Evolutionary conservation across 345 rosid species (phyloP).

Genomic region (Moricandia arvensis): DNA sequence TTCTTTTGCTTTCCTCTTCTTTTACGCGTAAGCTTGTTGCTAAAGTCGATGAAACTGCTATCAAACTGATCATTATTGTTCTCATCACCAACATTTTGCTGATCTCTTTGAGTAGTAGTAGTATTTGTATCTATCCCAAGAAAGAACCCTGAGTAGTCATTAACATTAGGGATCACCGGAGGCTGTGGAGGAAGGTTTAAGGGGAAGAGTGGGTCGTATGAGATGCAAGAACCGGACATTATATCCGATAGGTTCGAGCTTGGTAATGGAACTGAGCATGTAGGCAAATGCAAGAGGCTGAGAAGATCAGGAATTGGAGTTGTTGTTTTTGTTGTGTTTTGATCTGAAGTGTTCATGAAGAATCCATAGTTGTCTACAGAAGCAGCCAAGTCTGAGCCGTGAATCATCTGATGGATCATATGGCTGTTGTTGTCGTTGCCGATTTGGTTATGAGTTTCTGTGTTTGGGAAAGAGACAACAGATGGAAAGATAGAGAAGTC

Average conservation of each 20-base stretch:
- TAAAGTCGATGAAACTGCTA: conserved; percentile 51
- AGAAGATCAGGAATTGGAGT: conserved; percentile 52
- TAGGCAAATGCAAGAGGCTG: conserved; percentile 56
- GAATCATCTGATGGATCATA: conserved; percentile 41
- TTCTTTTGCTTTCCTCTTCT: conserved; percentile 50
- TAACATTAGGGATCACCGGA: conserved; percentile 35
- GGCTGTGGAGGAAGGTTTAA: conserved; percentile 66
- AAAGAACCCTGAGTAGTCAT: conserved; percentile 41
- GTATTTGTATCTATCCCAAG: conserved; percentile 33
- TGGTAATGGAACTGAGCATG: conserved; percentile 46
- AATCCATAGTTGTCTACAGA: conserved; percentile 28
- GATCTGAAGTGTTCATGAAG: conserved; percentile 35
- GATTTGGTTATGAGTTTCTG: conserved; percentile 24
- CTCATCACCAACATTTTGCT: conserved; percentile 26
- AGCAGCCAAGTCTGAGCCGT: conserved; percentile 27
- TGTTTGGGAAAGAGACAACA: not conserved
- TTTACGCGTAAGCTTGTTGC: conserved; percentile 46
- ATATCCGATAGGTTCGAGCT: conserved; percentile 36
- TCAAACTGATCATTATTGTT: conserved; percentile 47
- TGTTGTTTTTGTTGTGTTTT: conserved; percentile 29
- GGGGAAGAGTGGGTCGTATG: conserved; percentile 58
- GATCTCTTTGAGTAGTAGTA: conserved; percentile 23
- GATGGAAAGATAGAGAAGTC: conserved; percentile 34
- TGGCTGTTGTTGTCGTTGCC: conserved; percentile 22
- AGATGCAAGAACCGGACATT: conserved; percentile 43